Base-by-base conservation (phyloP, 2,329 filamentous ascomycete species). In the Harringtonia aguacate region DNA sequence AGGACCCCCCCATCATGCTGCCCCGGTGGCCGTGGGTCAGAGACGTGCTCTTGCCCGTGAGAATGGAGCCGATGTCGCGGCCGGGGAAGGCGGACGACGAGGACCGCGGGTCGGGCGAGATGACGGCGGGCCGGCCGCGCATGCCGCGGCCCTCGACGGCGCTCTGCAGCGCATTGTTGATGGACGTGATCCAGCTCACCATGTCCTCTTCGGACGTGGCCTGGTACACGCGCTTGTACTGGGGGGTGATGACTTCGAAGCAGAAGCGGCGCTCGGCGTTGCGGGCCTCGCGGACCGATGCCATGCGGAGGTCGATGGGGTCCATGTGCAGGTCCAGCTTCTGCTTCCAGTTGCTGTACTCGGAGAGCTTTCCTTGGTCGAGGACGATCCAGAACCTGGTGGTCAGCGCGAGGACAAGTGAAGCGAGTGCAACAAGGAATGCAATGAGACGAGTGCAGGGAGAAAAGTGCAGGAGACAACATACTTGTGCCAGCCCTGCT, bases 291-390 rank as follows among this genome's bases (percentile, higher is more conserved):
- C 92, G 80, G 15, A 98, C 94, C 15, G 92, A 97, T 10, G 92
- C 92, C 79, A 97, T 92, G 30, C 92, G 84, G 37, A 98, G 70
- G 61, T 98, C 94, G 52, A 98, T 97, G 0, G 92, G 92, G 2
- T 97, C 92, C 79, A 95, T 97, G 60, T 98, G 94, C 22, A 97
- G 70, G 62, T 98, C 92, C 21, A 98, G 75, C 60, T 80, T 90
- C 60, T 98, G 87, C 64, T 98, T 98, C 92, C 92, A 98, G 61
- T 98, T 97, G 60, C 89, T 95, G 64, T 98, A 98, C 59, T 98
- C 92, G 2, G 90, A 95, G 15, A 98, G 73, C 60, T 92, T 95
- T 21, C 92, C 92, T 62, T 95, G 89, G 59, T 97, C 94, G 36
- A 98, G 72, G 3, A 98, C 92, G 51, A 98, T 94, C 92, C 92